These are phyloP conservation scores for Botryosphaeria dothidea DNA, from an alignment of 2,329 filamentous ascomycete species.

Conservation along the genomic window DNA sequence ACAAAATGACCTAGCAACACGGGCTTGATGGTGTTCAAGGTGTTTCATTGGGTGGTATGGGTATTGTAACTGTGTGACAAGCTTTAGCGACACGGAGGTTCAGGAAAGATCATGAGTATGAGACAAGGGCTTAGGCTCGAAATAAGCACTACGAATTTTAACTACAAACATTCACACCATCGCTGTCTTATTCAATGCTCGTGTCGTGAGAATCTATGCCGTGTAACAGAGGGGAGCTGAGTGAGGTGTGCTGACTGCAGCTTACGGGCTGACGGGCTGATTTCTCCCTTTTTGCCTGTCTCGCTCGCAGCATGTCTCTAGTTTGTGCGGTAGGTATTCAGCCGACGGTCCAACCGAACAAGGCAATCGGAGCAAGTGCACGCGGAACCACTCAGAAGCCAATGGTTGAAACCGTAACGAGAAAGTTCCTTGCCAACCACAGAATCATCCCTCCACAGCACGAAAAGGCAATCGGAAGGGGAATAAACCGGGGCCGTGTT, in stretches of 20 bases:
- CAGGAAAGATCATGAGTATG: conserved; percentile 15
- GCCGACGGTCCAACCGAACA: neutral
- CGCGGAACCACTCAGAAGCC: neutral
- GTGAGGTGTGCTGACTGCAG: conserved; percentile 1
- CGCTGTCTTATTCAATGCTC: neutral
- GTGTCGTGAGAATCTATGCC: neutral
- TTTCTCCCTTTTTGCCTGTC: neutral
- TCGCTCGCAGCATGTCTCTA: neutral
- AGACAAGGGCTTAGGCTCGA: neutral
- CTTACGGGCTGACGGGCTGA: conserved; percentile 1
- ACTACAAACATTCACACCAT: neutral
- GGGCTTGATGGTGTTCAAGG: conserved; percentile 7
- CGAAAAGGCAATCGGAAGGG: neutral
- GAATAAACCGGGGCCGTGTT: neutral
- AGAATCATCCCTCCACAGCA: neutral
- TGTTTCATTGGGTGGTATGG: conserved; percentile 5
- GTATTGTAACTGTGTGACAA: conserved; percentile 17
- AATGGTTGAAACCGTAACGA: neutral
- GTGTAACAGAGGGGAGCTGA: neutral
- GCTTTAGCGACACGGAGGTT: conserved; percentile 16
- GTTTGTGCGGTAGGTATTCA: neutral
- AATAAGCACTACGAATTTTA: conserved; percentile 13
- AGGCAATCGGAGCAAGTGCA: neutral
- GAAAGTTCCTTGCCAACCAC: neutral
- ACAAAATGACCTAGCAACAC: conserved; percentile 6